Base-by-base conservation (phyloP, 306 rosid species). In the Vigna radiata region DNA sequence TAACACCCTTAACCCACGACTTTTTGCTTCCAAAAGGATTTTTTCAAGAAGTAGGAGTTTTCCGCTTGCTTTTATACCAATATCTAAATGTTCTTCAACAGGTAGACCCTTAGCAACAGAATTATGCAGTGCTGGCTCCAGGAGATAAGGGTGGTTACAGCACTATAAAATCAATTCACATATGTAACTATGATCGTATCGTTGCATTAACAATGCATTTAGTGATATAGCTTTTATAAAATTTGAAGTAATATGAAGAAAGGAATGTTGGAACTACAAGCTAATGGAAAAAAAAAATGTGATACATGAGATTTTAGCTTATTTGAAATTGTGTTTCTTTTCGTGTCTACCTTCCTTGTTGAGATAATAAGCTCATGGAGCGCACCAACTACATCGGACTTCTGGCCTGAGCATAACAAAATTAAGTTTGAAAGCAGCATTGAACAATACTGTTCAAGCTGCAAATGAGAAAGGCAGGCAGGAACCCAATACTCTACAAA, bases 401-500 rank as follows among this genome's bases (percentile, higher is more conserved):
- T 85, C n/a, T 53, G 65, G 79, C 81, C 61, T 44, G 88, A 85
- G 70, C 81, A 73, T 77, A 85, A 72, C 47, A 63, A n/a, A 36
- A 69, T 44, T 54, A 77, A 73, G 72, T 81, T 68, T 72, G 88
- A 81, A 60, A 85, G 85, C 54, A 85, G 67, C 73, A 79, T 21
- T 29, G 85, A 73, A 77, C 88, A 85, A 74, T 85, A 85, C 85
- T 85, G 88, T 78, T 85, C 85, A 47, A 85, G 81, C 71, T 85
- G 88, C 79, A 85, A 78, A 73, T 36, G 69, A 55, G 88, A 85
- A 77, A 85, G 85, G 76, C 65, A 74, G 25, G 80, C 83, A 73
- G 85, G 88, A 73, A 85, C 88, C 88, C 88, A 85, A 64, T 81
- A 81, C 83, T 85, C 88, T 37, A 70, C 72, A 78, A 85, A 85